Conservation (phyloP, 2,329 filamentous ascomycete species). For the Fusarium vanettenii region DNA sequence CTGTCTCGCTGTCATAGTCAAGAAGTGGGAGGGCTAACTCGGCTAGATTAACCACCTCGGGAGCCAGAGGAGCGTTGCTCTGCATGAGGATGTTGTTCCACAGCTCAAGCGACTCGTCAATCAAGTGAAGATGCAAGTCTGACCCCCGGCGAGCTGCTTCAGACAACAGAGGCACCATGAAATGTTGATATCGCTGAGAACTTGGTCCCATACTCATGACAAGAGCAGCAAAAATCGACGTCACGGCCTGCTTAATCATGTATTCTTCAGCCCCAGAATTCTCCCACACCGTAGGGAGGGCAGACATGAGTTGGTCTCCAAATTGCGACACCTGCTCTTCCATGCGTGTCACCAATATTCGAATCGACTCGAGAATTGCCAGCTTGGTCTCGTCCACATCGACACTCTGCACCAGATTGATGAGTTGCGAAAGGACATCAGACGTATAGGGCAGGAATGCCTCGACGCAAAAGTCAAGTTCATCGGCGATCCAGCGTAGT, state of each 20-base stretch:
- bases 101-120: constrained; percentile 92
- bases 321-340: constrained; percentile 76
- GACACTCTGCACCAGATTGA: constrained; percentile 82
- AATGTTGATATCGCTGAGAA: constrained; percentile 80
- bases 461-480: constrained; percentile 82
- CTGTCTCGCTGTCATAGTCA: constrained; percentile 73
- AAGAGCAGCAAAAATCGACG: constrained; percentile 85
- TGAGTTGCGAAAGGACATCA: constrained; percentile 77
- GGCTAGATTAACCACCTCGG: constrained; percentile 72
- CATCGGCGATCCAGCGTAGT: constrained; percentile 82
- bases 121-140: constrained; percentile 80
- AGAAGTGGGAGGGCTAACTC: constrained; percentile 74
- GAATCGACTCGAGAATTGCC: constrained; percentile 87
- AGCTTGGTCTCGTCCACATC: constrained; percentile 90
- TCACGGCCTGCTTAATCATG: constrained; percentile 92
- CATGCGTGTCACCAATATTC: constrained; percentile 82
- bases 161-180: constrained; percentile 85
- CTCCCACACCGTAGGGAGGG: constrained; percentile 87
- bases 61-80: constrained; percentile 69
- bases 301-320: constrained; percentile 83
- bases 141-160: constrained; percentile 83
- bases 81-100: constrained; percentile 82
- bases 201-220: constrained; percentile 86
- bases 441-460: constrained; percentile 82
- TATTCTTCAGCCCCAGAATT: constrained; percentile 83